Evolutionary conservation across 2,329 filamentous ascomycete genomes (phyloP).

Genomic region (Coniosporium tulheliwenetii): DNA sequence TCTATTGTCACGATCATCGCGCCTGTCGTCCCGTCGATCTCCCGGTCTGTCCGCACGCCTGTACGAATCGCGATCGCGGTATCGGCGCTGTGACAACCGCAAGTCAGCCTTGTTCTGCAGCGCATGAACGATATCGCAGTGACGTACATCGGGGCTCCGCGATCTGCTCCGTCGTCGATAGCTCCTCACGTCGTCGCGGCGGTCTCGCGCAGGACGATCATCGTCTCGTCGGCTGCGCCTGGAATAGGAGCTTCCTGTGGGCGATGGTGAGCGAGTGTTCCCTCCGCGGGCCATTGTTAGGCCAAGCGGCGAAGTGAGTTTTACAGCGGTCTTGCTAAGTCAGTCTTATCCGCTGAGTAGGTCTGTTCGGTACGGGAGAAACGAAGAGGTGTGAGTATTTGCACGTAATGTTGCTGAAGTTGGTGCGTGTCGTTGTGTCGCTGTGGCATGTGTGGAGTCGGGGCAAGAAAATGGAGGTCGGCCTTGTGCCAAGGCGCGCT

Average conservation of each 20-base stretch:
- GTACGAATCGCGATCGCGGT: constrained; percentile 42
- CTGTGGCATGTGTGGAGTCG: no score
- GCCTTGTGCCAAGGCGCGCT: no score
- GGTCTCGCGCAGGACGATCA: constrained; percentile 20
- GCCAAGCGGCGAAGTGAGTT: background rate
- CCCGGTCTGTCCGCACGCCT: constrained; percentile 54
- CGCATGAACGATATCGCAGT: constrained; percentile 6
- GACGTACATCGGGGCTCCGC: constrained; percentile 42
- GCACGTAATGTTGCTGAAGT: no score
- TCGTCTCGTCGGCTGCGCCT: constrained; percentile 27
- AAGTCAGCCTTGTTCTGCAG: constrained; percentile 24
- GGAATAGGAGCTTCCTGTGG: constrained; percentile 73
- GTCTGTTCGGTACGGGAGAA: no score
- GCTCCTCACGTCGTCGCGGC: constrained; percentile 34
- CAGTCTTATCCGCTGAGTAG: no score
- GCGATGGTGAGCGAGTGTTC: constrained; percentile 75
- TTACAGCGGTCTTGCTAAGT: no score
- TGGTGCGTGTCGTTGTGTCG: no score
- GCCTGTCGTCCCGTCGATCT: constrained; percentile 20
- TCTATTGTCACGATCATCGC: constrained; percentile 35
- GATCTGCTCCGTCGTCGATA: constrained; percentile 42
- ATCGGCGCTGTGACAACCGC: constrained; percentile 34
- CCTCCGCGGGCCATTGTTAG: constrained; percentile 43
- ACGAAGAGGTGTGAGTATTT: no score
- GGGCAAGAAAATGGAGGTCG: no score